Evolutionary conservation across 768 basidiomycete genomes (phyloP), one percentile per base, ranked within the genome.

Genomic region (Agrocybe pediades): DNA sequence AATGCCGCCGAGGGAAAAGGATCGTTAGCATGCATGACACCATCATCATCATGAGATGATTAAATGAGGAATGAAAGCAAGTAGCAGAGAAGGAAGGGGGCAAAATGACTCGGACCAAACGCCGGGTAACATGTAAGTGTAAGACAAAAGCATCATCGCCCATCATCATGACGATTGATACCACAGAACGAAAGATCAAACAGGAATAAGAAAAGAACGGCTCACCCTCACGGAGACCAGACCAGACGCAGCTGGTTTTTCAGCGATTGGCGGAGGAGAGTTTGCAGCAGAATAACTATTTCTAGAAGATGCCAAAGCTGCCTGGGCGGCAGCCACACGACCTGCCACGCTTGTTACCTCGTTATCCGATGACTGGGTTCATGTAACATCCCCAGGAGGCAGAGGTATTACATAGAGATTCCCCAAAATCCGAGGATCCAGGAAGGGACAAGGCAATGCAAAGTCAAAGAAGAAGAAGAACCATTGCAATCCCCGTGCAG

Each of bases 271-370:
- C 51, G 70, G 67, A 47, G 68, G 62, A 26, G 41, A 15, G 16
- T 48, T 29, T 36, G 57, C 56, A 30, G 55, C 33, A 13, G 60
- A 43, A 45, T 53, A 51, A 62, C 55, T 57, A 58, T 61, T 62
- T 51, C 60, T 61, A 46, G 61, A 58, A 30, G 69, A 68, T 17
- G 82, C 75, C 2, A 83, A 80, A 5, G 33, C 33, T 6, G 33
- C 33, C 33, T 36, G 33, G 13, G 33, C 33, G 13, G 85, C 82
- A 1, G 85, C 84, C 25, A 87, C 77, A 21, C 83, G 77, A 6
- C 83, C 83, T 29, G 79, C 68, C 9, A 78, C 73, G 46, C 65
- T 73, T 19, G 63, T 65, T 8, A 74, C 58, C 43, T 80, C 77
- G 27, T 71, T 72, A 57, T 75, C 75, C 46, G 65, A 60, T 41